Conservation (phyloP, 768 basidiomycete species). For the Krasilnikovozyma curviuscula region DNA sequence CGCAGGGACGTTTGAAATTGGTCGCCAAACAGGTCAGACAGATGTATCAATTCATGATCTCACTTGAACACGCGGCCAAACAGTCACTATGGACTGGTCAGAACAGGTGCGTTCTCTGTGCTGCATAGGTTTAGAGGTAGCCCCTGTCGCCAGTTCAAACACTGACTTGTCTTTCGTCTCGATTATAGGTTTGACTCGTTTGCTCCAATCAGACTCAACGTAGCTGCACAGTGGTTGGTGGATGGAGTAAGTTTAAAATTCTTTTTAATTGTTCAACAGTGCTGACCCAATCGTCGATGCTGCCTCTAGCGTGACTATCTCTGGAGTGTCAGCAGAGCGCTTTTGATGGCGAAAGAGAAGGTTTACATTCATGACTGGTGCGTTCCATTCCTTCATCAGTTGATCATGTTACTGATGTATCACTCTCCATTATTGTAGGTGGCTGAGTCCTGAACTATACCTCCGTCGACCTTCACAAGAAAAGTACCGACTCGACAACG, state of each 20-base stretch:
- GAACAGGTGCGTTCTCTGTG: too few species aligned
- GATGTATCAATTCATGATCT: slow-evolving; percentile 93
- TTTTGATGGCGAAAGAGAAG: slow-evolving; percentile 51
- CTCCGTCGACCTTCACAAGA: slow-evolving; percentile 68
- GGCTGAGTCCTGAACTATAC: slow-evolving; percentile 58
- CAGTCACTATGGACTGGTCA: slow-evolving; percentile 55
- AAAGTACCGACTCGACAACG: slow-evolving; percentile 63
- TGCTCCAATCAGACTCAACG: slow-evolving; percentile 77
- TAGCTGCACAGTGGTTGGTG: slow-evolving; percentile 92
- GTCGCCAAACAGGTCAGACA: slow-evolving; percentile 82
- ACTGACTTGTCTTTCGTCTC: too few species aligned
- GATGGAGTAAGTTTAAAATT: slow-evolving; percentile 53
- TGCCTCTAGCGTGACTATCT: slow-evolving; percentile 87
- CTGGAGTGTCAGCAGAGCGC: slow-evolving; percentile 86
- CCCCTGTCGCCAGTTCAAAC: too few species aligned
- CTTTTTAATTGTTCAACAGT: neutral
- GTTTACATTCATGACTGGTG: slow-evolving; percentile 99
- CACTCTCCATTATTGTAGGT: too few species aligned
- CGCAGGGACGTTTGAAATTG: slow-evolving; percentile 71
- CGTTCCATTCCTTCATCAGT: neutral
- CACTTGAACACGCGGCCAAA: slow-evolving; percentile 58
- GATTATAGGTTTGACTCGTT: slow-evolving; percentile 55
- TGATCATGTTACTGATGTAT: neutral
- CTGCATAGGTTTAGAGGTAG: too few species aligned
- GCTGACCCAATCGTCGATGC: slow-evolving; percentile 4